Evolutionary conservation across 345 rosid genomes (phyloP).

Genomic region (Eucalyptus sp.): DNA sequence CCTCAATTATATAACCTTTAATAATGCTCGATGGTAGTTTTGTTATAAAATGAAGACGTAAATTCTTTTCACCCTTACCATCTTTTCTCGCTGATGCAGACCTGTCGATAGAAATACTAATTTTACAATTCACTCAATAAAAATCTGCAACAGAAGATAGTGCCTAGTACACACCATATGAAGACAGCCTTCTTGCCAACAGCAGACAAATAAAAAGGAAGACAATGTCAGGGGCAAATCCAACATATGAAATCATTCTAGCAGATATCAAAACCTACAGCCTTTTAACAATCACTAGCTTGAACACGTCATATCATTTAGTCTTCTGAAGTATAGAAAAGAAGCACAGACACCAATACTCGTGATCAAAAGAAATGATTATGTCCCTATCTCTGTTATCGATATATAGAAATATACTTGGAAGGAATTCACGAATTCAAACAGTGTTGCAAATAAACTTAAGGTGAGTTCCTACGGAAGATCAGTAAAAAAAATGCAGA

Average conservation of each 20-base stretch:
- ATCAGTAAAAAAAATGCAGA: not conserved
- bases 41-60: not conserved
- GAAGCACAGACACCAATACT: not conserved
- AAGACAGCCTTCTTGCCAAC: not conserved
- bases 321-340: rapidly evolving
- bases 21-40: not conserved
- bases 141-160: not conserved
- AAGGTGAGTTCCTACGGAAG: not conserved
- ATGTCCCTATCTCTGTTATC: not conserved
- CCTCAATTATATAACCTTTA: not conserved
- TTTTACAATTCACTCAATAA: too few relatives aligned
- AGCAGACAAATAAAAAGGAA: too few relatives aligned
- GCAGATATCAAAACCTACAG: too few relatives aligned
- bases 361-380: not conserved
- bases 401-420: not conserved
- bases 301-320: too few relatives aligned
- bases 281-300: too few relatives aligned
- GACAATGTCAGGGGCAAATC: too few relatives aligned
- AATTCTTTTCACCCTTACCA: not conserved
- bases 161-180: not conserved
- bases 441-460: too few relatives aligned
- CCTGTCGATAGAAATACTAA: too few relatives aligned
- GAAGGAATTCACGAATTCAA: too few relatives aligned
- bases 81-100: not conserved
- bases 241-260: too few relatives aligned